phyloP scores from a whole-genome alignment of 2,329 filamentous ascomycete species.

The Ciborinia camelliae region DNA sequence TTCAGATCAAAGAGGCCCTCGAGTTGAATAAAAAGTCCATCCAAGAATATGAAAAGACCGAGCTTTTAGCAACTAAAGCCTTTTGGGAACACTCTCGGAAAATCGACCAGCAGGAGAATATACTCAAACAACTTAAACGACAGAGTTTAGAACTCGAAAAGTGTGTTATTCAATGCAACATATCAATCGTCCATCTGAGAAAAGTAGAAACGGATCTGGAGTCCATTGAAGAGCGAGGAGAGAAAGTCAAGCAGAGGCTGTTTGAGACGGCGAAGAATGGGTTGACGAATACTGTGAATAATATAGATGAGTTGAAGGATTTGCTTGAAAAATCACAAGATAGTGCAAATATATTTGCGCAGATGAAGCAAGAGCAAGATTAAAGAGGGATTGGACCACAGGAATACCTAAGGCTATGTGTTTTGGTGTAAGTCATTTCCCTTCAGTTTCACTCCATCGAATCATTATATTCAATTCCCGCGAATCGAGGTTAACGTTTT shows the following conservation, averaged over 20 bases:
- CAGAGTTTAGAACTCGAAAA: no score
- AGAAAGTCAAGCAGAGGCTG: neutral
- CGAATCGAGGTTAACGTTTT: neutral
- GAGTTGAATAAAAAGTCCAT: no score
- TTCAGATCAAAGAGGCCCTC: neutral
- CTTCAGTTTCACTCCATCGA: no score
- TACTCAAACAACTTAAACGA: no score
- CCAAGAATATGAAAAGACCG: neutral
- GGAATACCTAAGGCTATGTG: neutral
- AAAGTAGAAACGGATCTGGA: neutral
- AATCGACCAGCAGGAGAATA: no score
- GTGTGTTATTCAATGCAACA: no score
- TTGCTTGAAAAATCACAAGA: neutral
- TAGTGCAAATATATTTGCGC: no score
- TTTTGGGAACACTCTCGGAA: no score
- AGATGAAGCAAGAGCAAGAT: neutral
- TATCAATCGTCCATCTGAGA: no score
- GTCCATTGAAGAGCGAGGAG: neutral
- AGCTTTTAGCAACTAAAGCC: no score
- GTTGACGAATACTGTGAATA: no score
- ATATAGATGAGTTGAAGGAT: neutral
- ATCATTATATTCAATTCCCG: neutral
- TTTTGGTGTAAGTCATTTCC: neutral
- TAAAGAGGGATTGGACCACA: neutral
- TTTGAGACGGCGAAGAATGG: neutral